Evolutionary conservation across 2,329 filamentous ascomycete species (phyloP).

Genomic region (Diaporthe velutina): DNA sequence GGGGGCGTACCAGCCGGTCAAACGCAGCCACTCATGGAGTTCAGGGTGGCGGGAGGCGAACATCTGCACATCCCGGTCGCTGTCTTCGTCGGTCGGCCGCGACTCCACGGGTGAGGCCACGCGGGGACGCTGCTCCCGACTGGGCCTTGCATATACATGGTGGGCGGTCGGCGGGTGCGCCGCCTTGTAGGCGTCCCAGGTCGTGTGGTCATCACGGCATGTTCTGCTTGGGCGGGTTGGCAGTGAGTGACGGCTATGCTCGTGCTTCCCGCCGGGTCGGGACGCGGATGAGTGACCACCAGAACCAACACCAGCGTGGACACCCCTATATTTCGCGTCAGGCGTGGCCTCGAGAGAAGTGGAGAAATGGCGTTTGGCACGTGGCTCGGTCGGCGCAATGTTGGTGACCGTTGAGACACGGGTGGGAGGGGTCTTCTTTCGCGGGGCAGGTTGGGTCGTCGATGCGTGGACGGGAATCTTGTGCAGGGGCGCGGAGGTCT

Average conservation of each 20-base stretch:
- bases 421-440: background rate
- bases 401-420: background rate
- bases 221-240: background rate
- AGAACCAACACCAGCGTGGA: background rate
- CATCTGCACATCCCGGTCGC: background rate
- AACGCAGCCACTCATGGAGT: constrained; percentile 26
- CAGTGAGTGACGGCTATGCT: background rate
- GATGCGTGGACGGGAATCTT: background rate
- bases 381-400: background rate
- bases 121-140: background rate
- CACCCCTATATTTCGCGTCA: background rate
- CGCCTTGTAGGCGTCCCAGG: background rate
- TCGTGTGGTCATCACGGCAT: background rate
- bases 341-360: background rate
- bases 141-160: background rate
- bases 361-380: background rate
- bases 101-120: background rate
- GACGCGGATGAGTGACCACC: background rate
- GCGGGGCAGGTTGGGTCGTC: background rate
- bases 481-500: background rate
- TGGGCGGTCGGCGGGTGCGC: background rate
- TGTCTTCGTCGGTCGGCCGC: background rate
- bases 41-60: background rate
- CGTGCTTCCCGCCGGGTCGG: background rate
- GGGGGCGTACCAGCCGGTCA: constrained; percentile 10